Evolutionary conservation across 208 protist genomes (phyloP), one percentile per base, ranked within the genome.

Genomic region (Trypanosoma grayi): DNA sequence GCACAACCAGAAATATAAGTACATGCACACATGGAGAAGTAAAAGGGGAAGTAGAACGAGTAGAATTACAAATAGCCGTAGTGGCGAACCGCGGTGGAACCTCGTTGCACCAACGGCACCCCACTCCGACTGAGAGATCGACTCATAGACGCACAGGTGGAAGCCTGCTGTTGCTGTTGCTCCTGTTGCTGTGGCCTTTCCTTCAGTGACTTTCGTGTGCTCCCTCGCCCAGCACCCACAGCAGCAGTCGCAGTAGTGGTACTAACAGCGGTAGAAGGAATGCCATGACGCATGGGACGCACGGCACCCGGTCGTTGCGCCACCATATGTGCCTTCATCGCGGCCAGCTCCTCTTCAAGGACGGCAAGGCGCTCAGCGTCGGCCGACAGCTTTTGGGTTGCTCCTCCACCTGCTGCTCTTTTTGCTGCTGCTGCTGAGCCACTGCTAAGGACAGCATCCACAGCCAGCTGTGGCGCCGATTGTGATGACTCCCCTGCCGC

Each of bases 311-410:
- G 60, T 22, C 34, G 61, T 41, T 73, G 68, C 44, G 39, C 46
- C 14, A 69, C 28, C 56, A 94, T 83, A 37, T 82, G 72, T 46
- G 53, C 66, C 39, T 87, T 83, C 36, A 91, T 79, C 22, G 64
- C 63, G 20, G 73, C 68, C 20, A 94, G 86, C 56, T 94, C 87
- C 28, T 80, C 73, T 60, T 94, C 83, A 13, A 85, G 46, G 14
- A 28, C 47, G 9, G 67, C 54, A 51, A 80, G 48, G n/a, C 79
- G 56, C 33, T 66, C 72, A 14, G 46, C 44, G 25, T 73, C 59
- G 30, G 34, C 18, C 22, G 57, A 55, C 40, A 39, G 20, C 31
- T 60, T 48, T 1, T n/a, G 54, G 1, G 31, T 33, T 24, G 31
- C 14, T 14, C 28, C 14, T 16, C 22, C 36, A 18, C 3, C 25